Base-by-base conservation (phyloP, 768 basidiomycete genomes). In the Daedaleopsis nitida region DNA sequence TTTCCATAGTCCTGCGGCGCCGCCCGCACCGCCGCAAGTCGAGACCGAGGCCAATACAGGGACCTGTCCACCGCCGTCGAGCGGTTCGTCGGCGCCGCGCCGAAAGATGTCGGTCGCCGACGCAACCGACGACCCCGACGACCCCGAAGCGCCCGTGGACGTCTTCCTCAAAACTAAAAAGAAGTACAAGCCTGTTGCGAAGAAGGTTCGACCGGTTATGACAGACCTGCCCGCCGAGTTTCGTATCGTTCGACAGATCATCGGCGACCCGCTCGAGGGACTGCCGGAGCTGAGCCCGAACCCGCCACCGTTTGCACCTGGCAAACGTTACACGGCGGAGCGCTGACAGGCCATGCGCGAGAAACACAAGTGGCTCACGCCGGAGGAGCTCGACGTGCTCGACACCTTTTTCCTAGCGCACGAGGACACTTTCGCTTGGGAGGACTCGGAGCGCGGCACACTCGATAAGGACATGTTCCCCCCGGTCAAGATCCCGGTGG, bases 191-290 rank as follows among this genome's bases (percentile, higher is more conserved):
- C 42, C 42, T 5, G 74, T 76, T 0, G 73, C 64, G 0, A 23
- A 61, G 12, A 73, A 74, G 50, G 66, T 74, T 0, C 59, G 57
- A 44, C 73, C 75, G 0, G 65, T 74, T 0, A 45, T 68, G 9
- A 61, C 64, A 2, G 55, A 56, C 1, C 50, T 72, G 34, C 70
- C 70, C 0, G 65, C 70, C 5, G 39, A 69, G 19, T 75, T 69
- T 45, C 34, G 72, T 5, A 72, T 75, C 3, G 53, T 59, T 0
- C 55, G 72, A 17, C 55, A 72, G 9, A 74, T 75, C 17, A 57
- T 10, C 8, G 74, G 70, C 3, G 66, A 76, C 45, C 72, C 71
- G 3, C 52, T 77, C 4, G 61, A 43, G 11, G 51, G 59, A 4
- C 53, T 75, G 52, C 70, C 74, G 1, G 24, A 50, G 12, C 54